These are phyloP conservation scores for Saprolegnia diclina DNA, from an alignment of 352 stramenopile genomes.

Conservation along the genomic window DNA sequence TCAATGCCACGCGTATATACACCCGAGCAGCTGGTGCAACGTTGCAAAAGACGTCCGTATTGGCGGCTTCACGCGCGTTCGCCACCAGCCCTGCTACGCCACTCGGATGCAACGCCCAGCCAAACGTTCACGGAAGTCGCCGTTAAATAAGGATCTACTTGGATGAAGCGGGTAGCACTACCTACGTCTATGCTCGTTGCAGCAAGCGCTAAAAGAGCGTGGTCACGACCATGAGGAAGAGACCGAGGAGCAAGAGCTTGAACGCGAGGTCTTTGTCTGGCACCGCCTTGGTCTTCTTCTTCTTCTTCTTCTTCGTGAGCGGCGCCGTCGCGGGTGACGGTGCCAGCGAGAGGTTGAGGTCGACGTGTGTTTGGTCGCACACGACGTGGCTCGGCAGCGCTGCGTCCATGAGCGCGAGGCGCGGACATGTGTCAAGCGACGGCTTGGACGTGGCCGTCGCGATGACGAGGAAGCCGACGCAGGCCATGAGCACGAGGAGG, in stretches of 20 bases:
- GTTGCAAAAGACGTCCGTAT: no score
- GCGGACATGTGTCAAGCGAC: background rate
- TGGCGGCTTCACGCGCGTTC: no score
- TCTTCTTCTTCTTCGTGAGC: conserved; percentile 8
- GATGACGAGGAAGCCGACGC: background rate
- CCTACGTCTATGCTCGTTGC: background rate
- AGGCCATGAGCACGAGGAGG: background rate
- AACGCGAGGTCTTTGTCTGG: conserved; percentile 12
- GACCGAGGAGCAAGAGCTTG: background rate
- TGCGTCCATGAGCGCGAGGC: background rate
- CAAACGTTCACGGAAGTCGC: no score
- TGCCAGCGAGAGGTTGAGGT: background rate
- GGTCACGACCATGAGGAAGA: conserved; percentile 5
- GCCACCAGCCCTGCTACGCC: no score
- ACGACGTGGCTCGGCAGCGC: background rate
- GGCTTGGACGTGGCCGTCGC: background rate
- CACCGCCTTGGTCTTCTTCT: conserved; percentile 8
- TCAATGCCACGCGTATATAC: no score
- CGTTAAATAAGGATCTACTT: no score
- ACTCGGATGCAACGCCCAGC: no score
- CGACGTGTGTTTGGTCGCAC: background rate
- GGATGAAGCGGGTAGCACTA: no score
- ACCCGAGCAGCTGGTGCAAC: no score
- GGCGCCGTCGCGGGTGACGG: background rate
- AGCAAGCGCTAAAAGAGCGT: conserved; percentile 4